Evolutionary conservation across 2,329 filamentous ascomycete species (phyloP).

Genomic region (Colletotrichum sp.): DNA sequence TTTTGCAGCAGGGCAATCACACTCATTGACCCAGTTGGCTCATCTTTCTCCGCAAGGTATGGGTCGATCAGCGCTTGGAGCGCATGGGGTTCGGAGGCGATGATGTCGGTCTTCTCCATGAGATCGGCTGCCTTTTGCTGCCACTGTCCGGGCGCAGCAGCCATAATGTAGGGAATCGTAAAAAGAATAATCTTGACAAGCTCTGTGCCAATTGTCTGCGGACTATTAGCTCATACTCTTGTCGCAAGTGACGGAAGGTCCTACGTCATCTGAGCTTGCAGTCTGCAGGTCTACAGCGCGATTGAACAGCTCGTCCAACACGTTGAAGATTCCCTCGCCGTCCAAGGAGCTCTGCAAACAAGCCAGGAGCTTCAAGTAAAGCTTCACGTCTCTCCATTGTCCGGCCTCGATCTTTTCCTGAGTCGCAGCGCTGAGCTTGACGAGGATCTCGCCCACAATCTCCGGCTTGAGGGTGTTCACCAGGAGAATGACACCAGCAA

Average conservation of each 20-base stretch:
- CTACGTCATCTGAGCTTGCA: slow-evolving; percentile 88
- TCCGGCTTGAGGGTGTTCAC: slow-evolving; percentile 81
- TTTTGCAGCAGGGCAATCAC: slow-evolving; percentile 83
- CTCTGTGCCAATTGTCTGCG: slow-evolving; percentile 74
- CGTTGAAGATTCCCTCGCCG: slow-evolving; percentile 82
- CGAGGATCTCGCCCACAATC: slow-evolving; percentile 73
- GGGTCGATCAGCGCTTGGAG: slow-evolving; percentile 88
- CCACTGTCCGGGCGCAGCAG: slow-evolving; percentile 71
- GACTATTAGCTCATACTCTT: not conserved
- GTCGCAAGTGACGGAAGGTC: slow-evolving; percentile 35
- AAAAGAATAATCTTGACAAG: slow-evolving; percentile 96
- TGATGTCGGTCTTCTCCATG: slow-evolving; percentile 93
- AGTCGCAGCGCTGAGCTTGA: slow-evolving; percentile 61
- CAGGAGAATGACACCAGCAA: slow-evolving; percentile 82
- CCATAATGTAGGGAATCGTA: slow-evolving; percentile 89
- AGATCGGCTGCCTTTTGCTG: slow-evolving; percentile 77
- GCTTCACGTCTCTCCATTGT: slow-evolving; percentile 90
- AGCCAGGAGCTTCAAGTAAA: slow-evolving; percentile 87
- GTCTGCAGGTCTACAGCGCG: slow-evolving; percentile 94
- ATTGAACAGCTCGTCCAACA: slow-evolving; percentile 89
- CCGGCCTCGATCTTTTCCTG: slow-evolving; percentile 74
- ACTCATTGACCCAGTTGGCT: slow-evolving; percentile 68
- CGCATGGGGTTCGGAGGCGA: slow-evolving; percentile 85
- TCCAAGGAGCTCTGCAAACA: slow-evolving; percentile 82
- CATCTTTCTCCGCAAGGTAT: slow-evolving; percentile 71